Evolutionary conservation across 352 stramenopile genomes (phyloP).

Genomic region (Vaucheria bursata): DNA sequence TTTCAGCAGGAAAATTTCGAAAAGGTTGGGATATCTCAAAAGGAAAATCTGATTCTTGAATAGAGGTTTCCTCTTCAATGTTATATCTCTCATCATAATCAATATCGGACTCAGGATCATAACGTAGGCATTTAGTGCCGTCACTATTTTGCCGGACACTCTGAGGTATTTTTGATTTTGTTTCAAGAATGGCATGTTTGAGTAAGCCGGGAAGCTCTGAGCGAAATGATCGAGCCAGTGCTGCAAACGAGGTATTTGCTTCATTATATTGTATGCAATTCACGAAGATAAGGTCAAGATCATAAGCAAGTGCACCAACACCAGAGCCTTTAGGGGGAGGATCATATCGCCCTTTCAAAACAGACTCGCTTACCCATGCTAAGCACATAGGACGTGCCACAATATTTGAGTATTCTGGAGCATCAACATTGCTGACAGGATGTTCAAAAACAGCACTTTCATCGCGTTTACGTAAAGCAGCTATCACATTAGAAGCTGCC

Average conservation of each 20-base stretch:
- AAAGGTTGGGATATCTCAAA: too few species aligned
- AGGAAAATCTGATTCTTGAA: too few species aligned
- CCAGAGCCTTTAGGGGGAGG: background rate
- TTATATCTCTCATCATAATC: too few species aligned
- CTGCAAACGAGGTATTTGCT: background rate
- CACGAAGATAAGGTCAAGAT: conserved; percentile 1
- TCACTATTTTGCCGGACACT: too few species aligned
- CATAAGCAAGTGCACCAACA: background rate
- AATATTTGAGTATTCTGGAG: background rate
- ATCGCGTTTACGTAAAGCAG: background rate
- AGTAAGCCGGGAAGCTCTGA: too few species aligned
- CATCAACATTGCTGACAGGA: background rate
- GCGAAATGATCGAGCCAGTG: background rate
- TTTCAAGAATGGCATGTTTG: too few species aligned
- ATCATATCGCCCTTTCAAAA: background rate
- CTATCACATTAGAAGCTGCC: background rate
- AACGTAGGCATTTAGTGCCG: too few species aligned
- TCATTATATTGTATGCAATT: conserved; percentile 8
- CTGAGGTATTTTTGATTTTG: too few species aligned
- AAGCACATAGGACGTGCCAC: conserved; percentile 1
- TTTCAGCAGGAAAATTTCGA: too few species aligned
- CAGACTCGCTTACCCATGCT: background rate
- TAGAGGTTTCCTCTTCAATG: too few species aligned
- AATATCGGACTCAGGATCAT: too few species aligned
- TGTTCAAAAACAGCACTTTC: background rate